Percentiles rank a stretch among this genome's conserved stretches.
These are phyloP conservation scores for Halocafeteria seosinensis DNA, from an alignment of 108 stramenopile genomes.

Conservation along the genomic window DNA sequence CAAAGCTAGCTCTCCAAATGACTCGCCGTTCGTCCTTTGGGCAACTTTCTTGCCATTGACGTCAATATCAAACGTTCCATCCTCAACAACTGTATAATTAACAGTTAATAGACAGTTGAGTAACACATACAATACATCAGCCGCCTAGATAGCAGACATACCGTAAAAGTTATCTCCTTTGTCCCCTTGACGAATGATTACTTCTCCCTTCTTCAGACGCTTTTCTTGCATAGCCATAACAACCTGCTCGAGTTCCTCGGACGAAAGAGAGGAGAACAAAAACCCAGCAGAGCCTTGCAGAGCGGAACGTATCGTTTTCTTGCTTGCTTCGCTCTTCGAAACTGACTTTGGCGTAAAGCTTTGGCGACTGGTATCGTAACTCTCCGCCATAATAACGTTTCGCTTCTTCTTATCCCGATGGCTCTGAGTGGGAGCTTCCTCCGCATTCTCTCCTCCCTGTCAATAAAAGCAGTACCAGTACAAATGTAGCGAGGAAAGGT, in stretches of 20 bases:
- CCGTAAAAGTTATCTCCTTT: slow-evolving; percentile 78
- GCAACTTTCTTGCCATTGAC: slow-evolving; percentile 5
- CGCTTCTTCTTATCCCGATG: background rate
- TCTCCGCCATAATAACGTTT: slow-evolving; percentile 2
- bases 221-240: slow-evolving; percentile 2
- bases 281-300: background rate
- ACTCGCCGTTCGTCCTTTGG: slow-evolving; percentile 8
- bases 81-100: slow-evolving; percentile 72
- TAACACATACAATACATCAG: no score
- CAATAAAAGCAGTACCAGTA: no score
- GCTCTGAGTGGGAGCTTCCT: background rate
- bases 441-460: background rate
- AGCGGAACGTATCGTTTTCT: background rate
- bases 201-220: slow-evolving; percentile 29
- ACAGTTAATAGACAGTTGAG: no score
- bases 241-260: slow-evolving; percentile 2
- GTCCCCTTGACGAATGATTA: slow-evolving; percentile 61
- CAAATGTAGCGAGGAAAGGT: background rate
- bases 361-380: background rate
- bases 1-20: slow-evolving; percentile 27
- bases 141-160: no score
- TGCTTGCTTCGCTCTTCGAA: background rate
- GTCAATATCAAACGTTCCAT: slow-evolving; percentile 43
- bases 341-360: background rate
- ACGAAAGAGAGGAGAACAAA: slow-evolving; percentile 3